phyloP scores from a whole-genome alignment of 495 filamentous ascomycete genomes.

The Penicillium silybi region DNA sequence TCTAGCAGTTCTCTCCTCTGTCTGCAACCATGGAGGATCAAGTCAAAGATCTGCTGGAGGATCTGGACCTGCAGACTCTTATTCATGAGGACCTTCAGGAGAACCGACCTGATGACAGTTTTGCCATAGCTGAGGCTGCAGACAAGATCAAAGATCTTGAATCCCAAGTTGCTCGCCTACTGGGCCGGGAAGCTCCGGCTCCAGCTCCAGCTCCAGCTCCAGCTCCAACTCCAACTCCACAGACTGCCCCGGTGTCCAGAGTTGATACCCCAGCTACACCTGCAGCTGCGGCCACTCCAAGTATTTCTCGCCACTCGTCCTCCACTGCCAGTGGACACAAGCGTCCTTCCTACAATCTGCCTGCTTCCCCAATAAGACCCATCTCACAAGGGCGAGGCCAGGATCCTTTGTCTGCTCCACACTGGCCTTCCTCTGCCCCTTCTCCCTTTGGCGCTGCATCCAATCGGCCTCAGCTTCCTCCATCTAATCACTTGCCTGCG shows the following conservation, averaged over 20 bases:
- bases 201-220: not conserved
- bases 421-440: conserved; percentile 18
- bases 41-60: conserved; percentile 27
- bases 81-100: conserved; percentile 31
- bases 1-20: not conserved
- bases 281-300: not conserved
- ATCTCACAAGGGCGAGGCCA: not conserved
- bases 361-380: not conserved
- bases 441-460: conserved; percentile 12
- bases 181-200: conserved; percentile 1
- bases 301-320: not conserved
- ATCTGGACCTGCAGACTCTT: conserved; percentile 32
- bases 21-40: conserved; percentile 8
- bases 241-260: not conserved
- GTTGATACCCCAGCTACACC: not conserved
- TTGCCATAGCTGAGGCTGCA: conserved; percentile 8
- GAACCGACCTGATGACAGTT: conserved; percentile 9
- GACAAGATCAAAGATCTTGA: conserved; percentile 7
- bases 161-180: conserved; percentile 8
- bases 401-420: not conserved
- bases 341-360: not conserved
- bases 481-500: not conserved
- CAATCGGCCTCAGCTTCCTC: not conserved
- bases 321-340: not conserved
- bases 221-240: not conserved